Evolutionary conservation across 805 yeast species (phyloP).

Genomic region (Kazachstania psychrophila): DNA sequence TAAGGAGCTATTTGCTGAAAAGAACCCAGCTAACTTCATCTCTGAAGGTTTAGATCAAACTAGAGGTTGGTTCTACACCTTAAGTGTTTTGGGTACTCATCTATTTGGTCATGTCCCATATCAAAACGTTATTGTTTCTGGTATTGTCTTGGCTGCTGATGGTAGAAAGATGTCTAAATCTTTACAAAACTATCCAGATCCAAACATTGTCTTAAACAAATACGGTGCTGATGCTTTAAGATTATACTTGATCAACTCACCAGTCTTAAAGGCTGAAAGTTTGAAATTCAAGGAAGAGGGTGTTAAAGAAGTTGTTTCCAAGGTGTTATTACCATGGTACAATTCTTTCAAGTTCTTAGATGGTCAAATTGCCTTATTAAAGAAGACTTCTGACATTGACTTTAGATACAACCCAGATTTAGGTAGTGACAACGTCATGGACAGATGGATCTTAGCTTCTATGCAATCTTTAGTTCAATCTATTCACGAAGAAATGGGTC

Average conservation of each 20-base stretch:
- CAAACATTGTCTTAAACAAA: conserved; percentile 64
- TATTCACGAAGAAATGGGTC: conserved; percentile 83
- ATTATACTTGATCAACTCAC: conserved; percentile 91
- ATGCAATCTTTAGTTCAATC: conserved; percentile 80
- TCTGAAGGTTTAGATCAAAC: conserved; percentile 99
- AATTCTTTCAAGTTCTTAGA: conserved; percentile 94
- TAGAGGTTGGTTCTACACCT: conserved; percentile 99
- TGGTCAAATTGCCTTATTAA: conserved; percentile 79
- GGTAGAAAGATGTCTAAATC: conserved; percentile 99
- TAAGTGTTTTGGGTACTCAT: conserved; percentile 92
- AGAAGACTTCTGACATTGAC: conserved; percentile 61
- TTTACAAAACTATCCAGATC: conserved; percentile 96
- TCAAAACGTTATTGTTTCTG: conserved; percentile 89
- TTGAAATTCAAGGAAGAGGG: conserved; percentile 97
- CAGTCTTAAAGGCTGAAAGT: conserved; percentile 93
- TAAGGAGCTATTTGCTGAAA: conserved; percentile 53
- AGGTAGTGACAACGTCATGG: conserved; percentile 84
- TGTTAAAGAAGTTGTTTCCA: conserved; percentile 93
- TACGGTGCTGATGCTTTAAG: conserved; percentile 98
- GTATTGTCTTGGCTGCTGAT: conserved; percentile 94
- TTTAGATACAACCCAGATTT: conserved; percentile 63
- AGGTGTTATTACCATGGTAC: conserved; percentile 97
- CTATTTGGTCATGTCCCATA: conserved; percentile 87
- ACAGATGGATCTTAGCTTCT: conserved; percentile 94
- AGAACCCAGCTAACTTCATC: conserved; percentile 95